Percentiles rank a stretch among this genome's conserved stretches.
Evolutionary conservation across 768 basidiomycete species (phyloP).

Genomic region (Brasilioporus rufonigricans): DNA sequence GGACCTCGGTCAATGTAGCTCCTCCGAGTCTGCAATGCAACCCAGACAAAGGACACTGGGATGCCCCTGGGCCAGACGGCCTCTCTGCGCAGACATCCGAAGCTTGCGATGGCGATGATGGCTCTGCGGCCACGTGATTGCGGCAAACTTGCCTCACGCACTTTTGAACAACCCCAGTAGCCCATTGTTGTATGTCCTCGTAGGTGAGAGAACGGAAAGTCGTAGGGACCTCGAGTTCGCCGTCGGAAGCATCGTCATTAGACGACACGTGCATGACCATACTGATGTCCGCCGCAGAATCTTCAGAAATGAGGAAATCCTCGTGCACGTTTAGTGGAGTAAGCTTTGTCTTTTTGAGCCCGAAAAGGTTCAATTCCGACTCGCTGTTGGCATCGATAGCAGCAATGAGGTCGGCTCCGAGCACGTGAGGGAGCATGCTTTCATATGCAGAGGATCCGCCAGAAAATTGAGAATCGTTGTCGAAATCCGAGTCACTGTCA

Average conservation of each 20-base stretch:
- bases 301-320: conserved; percentile 12
- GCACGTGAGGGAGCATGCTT: conserved; percentile 23
- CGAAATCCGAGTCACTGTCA: conserved; percentile 15
- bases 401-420: conserved; percentile 27
- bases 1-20: not conserved
- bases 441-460: conserved; percentile 20
- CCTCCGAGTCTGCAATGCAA: conserved; percentile 22
- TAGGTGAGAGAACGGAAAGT: conserved; percentile 14
- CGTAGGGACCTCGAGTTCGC: conserved; percentile 6
- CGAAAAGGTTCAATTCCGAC: conserved; percentile 16
- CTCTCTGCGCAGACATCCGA: conserved; percentile 29
- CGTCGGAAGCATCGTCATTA: conserved; percentile 5
- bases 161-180: conserved; percentile 25
- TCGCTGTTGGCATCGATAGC: conserved; percentile 29
- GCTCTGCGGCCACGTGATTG: conserved; percentile 6
- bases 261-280: conserved; percentile 22
- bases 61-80: conserved; percentile 19
- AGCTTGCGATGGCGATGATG: conserved; percentile 24
- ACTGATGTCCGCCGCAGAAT: conserved; percentile 21
- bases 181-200: conserved; percentile 28
- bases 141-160: conserved; percentile 17
- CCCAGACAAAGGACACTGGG: conserved; percentile 24
- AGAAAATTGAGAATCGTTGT: conserved; percentile 22
- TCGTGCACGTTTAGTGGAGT: conserved; percentile 3
- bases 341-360: not conserved